phyloP scores from a whole-genome alignment of 106 monocot genomes.

The Acorus calamus region DNA sequence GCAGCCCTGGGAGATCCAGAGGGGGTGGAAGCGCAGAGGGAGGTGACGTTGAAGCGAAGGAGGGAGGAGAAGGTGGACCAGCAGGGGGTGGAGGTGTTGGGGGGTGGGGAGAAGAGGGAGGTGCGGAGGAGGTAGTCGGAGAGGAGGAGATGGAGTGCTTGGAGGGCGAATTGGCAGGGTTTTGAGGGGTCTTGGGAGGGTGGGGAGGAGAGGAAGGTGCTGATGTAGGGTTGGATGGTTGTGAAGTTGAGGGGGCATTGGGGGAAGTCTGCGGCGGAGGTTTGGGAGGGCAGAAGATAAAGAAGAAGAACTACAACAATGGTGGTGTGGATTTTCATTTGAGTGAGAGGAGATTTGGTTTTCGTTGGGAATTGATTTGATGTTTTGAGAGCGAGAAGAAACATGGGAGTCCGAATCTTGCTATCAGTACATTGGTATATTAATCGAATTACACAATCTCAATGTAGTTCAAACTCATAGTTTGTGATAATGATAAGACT shows the following conservation, averaged over 20 bases:
- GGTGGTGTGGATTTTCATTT: conserved; percentile 1
- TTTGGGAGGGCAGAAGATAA: conserved; percentile 1
- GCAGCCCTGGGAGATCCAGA: conserved; percentile 51
- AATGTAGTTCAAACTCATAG: too few relatives aligned
- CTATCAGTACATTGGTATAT: too few relatives aligned
- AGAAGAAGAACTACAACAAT: conserved; percentile 8
- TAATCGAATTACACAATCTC: too few relatives aligned
- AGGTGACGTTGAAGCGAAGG: conserved; percentile 31
- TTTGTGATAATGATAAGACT: too few relatives aligned
- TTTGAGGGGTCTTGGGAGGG: conserved; percentile 8
- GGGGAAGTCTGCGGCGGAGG: not conserved
- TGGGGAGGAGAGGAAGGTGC: conserved; percentile 5
- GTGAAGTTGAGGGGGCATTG: conserved; percentile 65
- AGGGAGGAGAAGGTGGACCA: conserved; percentile 22
- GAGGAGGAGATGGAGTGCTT: conserved; percentile 44
- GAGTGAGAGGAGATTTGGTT: too few relatives aligned
- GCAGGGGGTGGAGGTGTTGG: conserved; percentile 37
- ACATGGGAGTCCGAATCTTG: too few relatives aligned
- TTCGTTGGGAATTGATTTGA: too few relatives aligned
- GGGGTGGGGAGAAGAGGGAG: conserved; percentile 47
- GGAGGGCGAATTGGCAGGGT: conserved; percentile 38
- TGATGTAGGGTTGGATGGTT: conserved; percentile 33
- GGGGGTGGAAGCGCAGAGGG: conserved; percentile 41
- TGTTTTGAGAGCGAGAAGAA: too few relatives aligned
- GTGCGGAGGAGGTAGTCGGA: conserved; percentile 39